Evolutionary conservation across 257 asterid genomes (phyloP).

Genomic region (Salvia splendens): DNA sequence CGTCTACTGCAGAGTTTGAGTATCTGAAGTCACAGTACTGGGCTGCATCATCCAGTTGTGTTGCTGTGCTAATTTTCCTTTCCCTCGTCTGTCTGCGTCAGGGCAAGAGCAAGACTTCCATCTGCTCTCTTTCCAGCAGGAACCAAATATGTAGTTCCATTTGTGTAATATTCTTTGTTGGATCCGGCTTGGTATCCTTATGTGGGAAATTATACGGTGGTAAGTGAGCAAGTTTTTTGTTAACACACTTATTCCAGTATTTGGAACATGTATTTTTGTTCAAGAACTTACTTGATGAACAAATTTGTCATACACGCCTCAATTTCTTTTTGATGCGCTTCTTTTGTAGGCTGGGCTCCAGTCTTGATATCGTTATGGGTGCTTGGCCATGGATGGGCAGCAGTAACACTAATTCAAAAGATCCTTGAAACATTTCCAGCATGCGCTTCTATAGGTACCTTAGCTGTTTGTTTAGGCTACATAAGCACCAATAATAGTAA

Average conservation of each 20-base stretch:
- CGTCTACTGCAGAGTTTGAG: constrained; percentile 62
- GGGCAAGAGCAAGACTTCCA: constrained; percentile 30
- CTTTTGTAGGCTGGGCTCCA: constrained; percentile 57
- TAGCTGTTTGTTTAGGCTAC: constrained; percentile 30
- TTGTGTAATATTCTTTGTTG: constrained; percentile 47
- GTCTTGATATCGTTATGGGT: constrained; percentile 58
- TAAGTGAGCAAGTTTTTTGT: constrained; percentile 24
- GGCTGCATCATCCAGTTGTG: constrained; percentile 73
- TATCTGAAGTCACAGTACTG: constrained; percentile 75
- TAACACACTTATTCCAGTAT: constrained; percentile 26
- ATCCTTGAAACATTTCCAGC: constrained; percentile 79
- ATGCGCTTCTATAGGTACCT: constrained; percentile 89
- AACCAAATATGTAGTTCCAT: constrained; percentile 39
- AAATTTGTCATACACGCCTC: constrained; percentile 19
- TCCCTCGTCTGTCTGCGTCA: constrained; percentile 42
- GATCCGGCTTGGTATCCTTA: constrained; percentile 45
- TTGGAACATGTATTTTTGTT: background rate
- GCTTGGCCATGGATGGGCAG: constrained; percentile 68
- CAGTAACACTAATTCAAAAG: constrained; percentile 61
- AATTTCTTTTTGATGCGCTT: constrained; percentile 24
- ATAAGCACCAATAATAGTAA: constrained; percentile 2
- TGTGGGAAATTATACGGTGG: constrained; percentile 39
- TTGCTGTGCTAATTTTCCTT: constrained; percentile 62
- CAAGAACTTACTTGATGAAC: constrained; percentile 22
- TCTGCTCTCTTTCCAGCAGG: constrained; percentile 35